A percentile compares a stretch with the other conserved stretches of the same genome.
phyloP scores from a whole-genome alignment of 495 filamentous ascomycete genomes.

The Podospora pseudocomata region DNA sequence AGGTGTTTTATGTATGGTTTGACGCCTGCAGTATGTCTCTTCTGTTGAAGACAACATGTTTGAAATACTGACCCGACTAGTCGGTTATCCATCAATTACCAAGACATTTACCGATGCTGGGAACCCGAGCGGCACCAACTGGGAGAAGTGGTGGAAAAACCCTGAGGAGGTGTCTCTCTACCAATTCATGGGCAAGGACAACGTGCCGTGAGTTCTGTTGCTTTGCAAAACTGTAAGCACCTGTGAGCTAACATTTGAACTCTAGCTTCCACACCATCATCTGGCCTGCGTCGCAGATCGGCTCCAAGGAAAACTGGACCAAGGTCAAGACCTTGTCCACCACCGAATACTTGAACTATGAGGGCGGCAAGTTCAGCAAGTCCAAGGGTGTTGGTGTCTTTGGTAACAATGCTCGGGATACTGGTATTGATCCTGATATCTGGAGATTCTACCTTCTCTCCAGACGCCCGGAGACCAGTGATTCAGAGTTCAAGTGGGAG shows the following conservation, averaged over 20 bases:
- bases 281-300: conserved; percentile 84
- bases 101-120: conserved; percentile 72
- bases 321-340: conserved; percentile 84
- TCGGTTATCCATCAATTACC: conserved; percentile 94
- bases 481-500: conserved; percentile 84
- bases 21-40: conserved; percentile 68
- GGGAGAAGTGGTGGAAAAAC: conserved; percentile 95
- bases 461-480: conserved; percentile 82
- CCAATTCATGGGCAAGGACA: conserved; percentile 99
- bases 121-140: conserved; percentile 46
- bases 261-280: conserved; percentile 76
- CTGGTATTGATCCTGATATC: conserved; percentile 79
- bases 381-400: conserved; percentile 87
- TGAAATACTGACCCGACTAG: conserved; percentile 15
- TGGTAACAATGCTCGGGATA: conserved; percentile 82
- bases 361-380: conserved; percentile 94
- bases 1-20: conserved; percentile 98
- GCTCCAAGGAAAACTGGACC: conserved; percentile 80
- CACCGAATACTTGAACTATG: conserved; percentile 95
- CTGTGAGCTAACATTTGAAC: not conserved
- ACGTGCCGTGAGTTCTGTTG: conserved; percentile 55
- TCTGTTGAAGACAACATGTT: not conserved
- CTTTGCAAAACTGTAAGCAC: not conserved
- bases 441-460: conserved; percentile 93
- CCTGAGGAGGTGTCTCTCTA: conserved; percentile 85